phyloP scores from a whole-genome alignment of 108 stramenopile genomes.

The Conticribra guillardii region DNA sequence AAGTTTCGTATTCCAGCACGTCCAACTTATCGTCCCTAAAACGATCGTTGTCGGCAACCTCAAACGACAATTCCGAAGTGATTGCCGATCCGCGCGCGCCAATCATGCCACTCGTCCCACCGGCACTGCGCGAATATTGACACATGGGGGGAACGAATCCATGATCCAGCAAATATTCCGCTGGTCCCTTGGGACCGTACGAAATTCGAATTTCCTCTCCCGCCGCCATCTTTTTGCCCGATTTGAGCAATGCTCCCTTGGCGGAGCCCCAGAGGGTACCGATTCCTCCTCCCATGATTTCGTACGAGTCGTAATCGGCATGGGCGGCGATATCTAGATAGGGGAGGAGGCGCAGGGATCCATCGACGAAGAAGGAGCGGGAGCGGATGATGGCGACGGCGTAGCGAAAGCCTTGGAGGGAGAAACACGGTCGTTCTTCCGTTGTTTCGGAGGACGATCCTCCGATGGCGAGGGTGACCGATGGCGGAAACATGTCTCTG shows the following conservation, averaged over 20 bases:
- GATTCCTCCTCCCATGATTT: conserved; percentile 66
- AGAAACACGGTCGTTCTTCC: conserved; percentile 71
- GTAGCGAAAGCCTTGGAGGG: conserved; percentile 75
- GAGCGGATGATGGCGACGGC: conserved; percentile 82
- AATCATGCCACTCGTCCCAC: too few species aligned
- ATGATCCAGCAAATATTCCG: conserved; percentile 91
- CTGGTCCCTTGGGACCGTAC: conserved; percentile 91
- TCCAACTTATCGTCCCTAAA: conserved; percentile 90
- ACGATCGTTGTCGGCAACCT: conserved; percentile 79
- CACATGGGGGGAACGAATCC: conserved; percentile 78
- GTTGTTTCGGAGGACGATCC: not conserved
- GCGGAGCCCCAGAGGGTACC: conserved; percentile 72
- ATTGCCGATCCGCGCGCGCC: too few species aligned
- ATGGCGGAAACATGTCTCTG: conserved; percentile 63
- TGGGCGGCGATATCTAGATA: conserved; percentile 89
- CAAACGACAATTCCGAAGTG: conserved; percentile 77
- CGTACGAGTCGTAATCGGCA: conserved; percentile 58
- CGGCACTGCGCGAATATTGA: conserved; percentile 2
- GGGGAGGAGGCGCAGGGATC: conserved; percentile 77
- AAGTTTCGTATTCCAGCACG: conserved; percentile 86
- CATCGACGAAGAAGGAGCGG: conserved; percentile 87
- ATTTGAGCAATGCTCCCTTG: conserved; percentile 65
- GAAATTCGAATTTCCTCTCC: conserved; percentile 80
- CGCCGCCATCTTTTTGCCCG: conserved; percentile 37
- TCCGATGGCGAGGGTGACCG: conserved; percentile 30